A percentile compares a stretch with the other conserved stretches of the same genome.
Conservation (phyloP, 768 basidiomycete species). For the Mycena polygramma region DNA sequence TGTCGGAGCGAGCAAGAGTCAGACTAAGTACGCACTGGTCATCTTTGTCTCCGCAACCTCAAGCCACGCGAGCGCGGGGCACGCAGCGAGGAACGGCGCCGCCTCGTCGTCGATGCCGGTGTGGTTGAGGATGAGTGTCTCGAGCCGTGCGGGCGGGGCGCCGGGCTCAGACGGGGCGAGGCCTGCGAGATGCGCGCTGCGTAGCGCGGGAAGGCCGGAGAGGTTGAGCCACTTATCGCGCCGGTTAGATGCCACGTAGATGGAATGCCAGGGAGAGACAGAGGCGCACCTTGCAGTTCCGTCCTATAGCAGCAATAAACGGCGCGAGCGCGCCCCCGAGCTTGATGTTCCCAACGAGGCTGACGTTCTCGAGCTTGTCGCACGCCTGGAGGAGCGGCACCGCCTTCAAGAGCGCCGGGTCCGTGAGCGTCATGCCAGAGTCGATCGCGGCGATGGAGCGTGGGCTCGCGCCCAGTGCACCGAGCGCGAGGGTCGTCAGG, state of each 20-base stretch:
- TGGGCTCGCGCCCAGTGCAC: conserved; percentile 66
- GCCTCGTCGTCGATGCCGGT: conserved; percentile 73
- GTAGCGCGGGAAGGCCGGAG: conserved; percentile 63
- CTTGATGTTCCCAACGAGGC: conserved; percentile 74
- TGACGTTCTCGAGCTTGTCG: conserved; percentile 63
- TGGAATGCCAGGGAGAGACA: neutral
- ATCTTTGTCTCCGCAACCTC: conserved; percentile 71
- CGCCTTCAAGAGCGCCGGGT: conserved; percentile 59
- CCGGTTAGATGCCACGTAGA: neutral
- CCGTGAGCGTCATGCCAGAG: conserved; percentile 68
- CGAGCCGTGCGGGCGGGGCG: conserved; percentile 53
- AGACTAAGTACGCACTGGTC: conserved; percentile 58
- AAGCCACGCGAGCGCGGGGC: conserved; percentile 60
- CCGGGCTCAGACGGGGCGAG: conserved; percentile 48
- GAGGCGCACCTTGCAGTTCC: conserved; percentile 65
- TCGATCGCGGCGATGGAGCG: conserved; percentile 61
- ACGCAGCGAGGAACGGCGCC: conserved; percentile 64
- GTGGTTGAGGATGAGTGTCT: conserved; percentile 68
- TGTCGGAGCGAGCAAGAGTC: too few relatives aligned
- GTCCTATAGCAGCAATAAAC: conserved; percentile 67
- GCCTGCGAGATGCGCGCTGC: conserved; percentile 64
- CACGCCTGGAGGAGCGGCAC: conserved; percentile 55
- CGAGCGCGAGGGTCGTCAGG: conserved; percentile 66
- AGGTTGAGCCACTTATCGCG: conserved; percentile 67
- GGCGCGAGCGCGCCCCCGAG: conserved; percentile 61